Evolutionary conservation across 1,139 yeast genomes (phyloP).

Genomic region (Suhomyces yuchorum): DNA sequence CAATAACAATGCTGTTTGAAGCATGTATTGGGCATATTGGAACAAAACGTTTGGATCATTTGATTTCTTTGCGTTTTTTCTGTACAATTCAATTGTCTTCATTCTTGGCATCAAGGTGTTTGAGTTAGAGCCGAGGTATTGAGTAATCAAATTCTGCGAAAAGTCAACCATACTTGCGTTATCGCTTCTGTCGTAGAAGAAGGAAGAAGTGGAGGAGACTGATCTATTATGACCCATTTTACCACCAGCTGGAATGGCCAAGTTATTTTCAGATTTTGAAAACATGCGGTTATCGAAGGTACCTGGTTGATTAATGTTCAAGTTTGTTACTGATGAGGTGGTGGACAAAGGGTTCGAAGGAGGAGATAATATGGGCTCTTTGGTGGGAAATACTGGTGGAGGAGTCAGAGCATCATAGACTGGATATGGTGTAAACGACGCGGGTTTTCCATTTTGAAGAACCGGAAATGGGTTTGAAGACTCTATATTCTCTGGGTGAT

Average conservation of each 20-base stretch:
- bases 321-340: conserved; percentile 43
- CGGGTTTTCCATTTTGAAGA: not conserved
- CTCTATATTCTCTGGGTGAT: not conserved
- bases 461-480: conserved; percentile 6
- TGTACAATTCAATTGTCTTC: conserved; percentile 83
- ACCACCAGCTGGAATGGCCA: conserved; percentile 20
- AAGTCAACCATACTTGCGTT: conserved; percentile 42
- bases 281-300: conserved; percentile 13
- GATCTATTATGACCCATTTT: conserved; percentile 38
- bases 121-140: conserved; percentile 57
- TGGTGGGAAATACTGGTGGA: conserved; percentile 19
- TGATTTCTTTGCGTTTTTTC: conserved; percentile 80
- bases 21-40: conserved; percentile 89
- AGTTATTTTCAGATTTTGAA: conserved; percentile 36
- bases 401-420: conserved; percentile 17
- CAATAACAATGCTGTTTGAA: conserved; percentile 76
- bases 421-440: conserved; percentile 12
- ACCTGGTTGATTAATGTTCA: conserved; percentile 25
- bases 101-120: conserved; percentile 69
- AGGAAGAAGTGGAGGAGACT: conserved; percentile 42
- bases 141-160: conserved; percentile 46
- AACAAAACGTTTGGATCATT: conserved; percentile 84
- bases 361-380: conserved; percentile 26
- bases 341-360: conserved; percentile 37
- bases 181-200: conserved; percentile 39